Base-by-base conservation (phyloP, 192 early-diverging fungal species). In the Paraglomus occultum region DNA sequence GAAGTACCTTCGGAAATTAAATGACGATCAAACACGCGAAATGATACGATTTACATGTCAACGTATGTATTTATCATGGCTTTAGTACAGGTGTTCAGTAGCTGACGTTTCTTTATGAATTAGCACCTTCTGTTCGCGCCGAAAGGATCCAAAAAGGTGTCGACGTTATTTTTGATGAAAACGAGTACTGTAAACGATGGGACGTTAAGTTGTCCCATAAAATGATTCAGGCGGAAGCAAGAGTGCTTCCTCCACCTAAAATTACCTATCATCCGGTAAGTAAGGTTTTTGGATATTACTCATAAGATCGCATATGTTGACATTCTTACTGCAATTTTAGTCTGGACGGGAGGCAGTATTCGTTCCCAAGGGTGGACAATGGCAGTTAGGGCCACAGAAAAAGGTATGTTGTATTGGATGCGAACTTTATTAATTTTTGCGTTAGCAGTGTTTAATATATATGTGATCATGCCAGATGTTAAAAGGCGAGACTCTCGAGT, bases 41-140 rank as follows among this genome's bases (percentile, higher is more conserved):
- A 96, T 98, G 94, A 95, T 98, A 74, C 91, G 84, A 46, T 90
- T 91, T 71, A 94, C 94, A 1, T 94, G 93, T 74, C 86, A 90
- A 77, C 79, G 81, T 64, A 64, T 48, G 4, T 64, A 22, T 6
- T 87, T 64, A 88, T 87, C 67, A 74, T 93, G 43, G 80, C 85
- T 72, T 87, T 89, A 51, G 62, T 74, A 49, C 82, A 85, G 82
- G 91, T 88, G 0, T 80, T 83, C 89, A 92, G 67, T 90, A 89
- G 88, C 89, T 90, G 64, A 84, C 77, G 40, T 91, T 88, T 75
- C 89, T 88, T 1, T 89, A 89, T 73, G 81, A 50, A 4, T 8
- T 85, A 72, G 73, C 74, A 10, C 91, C 92, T 5, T 71, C 74
- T 39, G 79, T 90, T 44, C 83, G 90, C 45, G 82, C 83, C 48